These are phyloP conservation scores for Pyricularia grisea DNA, from an alignment of 2,329 filamentous ascomycete species.

Conservation along the genomic window DNA sequence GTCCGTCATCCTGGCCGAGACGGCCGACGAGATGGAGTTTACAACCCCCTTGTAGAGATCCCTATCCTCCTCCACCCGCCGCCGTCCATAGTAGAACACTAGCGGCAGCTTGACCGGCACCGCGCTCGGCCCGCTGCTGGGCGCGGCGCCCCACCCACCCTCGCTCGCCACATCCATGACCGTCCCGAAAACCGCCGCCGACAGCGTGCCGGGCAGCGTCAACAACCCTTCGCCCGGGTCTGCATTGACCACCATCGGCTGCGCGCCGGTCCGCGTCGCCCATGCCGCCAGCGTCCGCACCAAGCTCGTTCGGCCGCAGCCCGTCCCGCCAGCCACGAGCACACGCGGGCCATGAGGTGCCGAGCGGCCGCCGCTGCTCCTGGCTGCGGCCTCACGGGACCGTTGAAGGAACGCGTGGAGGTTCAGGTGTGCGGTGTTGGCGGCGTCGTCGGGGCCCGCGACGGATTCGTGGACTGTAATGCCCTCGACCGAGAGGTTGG, in stretches of 20 bases:
- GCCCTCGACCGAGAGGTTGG: slow-evolving; percentile 68
- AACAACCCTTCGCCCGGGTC: slow-evolving; percentile 76
- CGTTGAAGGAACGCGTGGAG: slow-evolving; percentile 79
- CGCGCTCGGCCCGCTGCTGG: slow-evolving; percentile 79
- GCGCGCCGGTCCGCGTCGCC: slow-evolving; percentile 61
- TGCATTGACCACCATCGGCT: slow-evolving; percentile 76
- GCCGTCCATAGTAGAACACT: slow-evolving; percentile 78
- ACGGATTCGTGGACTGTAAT: slow-evolving; percentile 27
- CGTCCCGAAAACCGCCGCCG: slow-evolving; percentile 76
- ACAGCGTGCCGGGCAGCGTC: slow-evolving; percentile 70
- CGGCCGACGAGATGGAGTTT: slow-evolving; percentile 68
- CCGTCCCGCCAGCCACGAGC: slow-evolving; percentile 68
- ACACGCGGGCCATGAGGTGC: slow-evolving; percentile 62
- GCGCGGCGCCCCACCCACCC: slow-evolving; percentile 81
- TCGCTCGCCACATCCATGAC: slow-evolving; percentile 74
- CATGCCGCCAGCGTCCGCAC: slow-evolving; percentile 71
- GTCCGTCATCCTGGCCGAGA: slow-evolving; percentile 67
- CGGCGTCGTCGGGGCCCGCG: slow-evolving; percentile 29
- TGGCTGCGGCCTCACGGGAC: slow-evolving; percentile 44
- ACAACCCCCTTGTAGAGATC: slow-evolving; percentile 65
- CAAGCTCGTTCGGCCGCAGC: slow-evolving; percentile 75
- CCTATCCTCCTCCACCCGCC: slow-evolving; percentile 62
- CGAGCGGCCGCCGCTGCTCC: slow-evolving; percentile 7
- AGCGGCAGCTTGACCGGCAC: slow-evolving; percentile 88
- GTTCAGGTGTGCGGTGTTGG: slow-evolving; percentile 67